Base-by-base conservation (phyloP, 2,329 filamentous ascomycete genomes). In the Ceratocystiopsis minuta region DNA sequence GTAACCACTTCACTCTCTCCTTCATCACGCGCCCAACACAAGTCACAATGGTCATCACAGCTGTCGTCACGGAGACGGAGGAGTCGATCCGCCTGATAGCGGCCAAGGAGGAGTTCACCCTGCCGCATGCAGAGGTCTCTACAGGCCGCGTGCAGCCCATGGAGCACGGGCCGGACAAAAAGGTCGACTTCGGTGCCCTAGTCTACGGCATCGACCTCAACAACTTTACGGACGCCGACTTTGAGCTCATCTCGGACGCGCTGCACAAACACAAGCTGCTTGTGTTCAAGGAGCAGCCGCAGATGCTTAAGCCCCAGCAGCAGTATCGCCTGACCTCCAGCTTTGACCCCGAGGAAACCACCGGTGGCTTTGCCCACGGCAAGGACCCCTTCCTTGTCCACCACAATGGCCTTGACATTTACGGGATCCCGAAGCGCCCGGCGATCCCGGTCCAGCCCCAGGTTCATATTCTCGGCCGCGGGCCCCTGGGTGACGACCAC, bases 301-400 rank as follows among this genome's bases (percentile, higher is more conserved):
- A 51, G 36, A 59, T 59, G 57, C 51, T 60, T 9, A 44, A 33
- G 13, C 56, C 57, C 1, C 49, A 57, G 45, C 53, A 58, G 18
- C 57, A 60, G 43, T 60, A 60, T 44, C 47, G 49, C 14, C 47
- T 60, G 16, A 59, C 58, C 6, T 39, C 39, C 38, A 51, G 55
- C 37, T 55, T 60, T 33, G 57, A 60, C 44, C 57, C 56, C 0
- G 51, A 56, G 0, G 51, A 56, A 54, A 57, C 49, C 9, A 58
- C 57, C 2, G 57, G 58, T 14, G 57, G 57, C 2, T 61, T 59
- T 28, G 57, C 58, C 11, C 58, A 60, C 40, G 57, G 58, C 16
- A 52, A 51, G 4, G 57, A 60, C 37, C 58, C 57, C 1, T 52
- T 55, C 17, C 50, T 60, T 7, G 50, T 52, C 4, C 52, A 51